Evolutionary conservation across 2,329 filamentous ascomycete species (phyloP).

Genomic region (Calonectria pseudoreteaudii): DNA sequence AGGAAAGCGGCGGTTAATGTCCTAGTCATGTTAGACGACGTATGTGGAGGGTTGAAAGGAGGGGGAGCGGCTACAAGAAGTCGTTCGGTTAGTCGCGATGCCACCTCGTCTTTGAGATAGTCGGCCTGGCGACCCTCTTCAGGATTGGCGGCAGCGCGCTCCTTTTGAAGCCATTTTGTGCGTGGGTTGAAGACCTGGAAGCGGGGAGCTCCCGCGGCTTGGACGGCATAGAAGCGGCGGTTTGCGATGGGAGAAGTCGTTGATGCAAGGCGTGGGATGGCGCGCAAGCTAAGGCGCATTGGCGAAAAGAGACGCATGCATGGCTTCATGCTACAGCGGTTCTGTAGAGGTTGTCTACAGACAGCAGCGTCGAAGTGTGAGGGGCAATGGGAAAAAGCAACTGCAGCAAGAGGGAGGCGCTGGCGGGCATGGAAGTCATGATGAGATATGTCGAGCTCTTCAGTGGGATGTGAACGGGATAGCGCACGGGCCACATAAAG

Average conservation of each 20-base stretch:
- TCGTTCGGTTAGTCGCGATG: conserved; percentile 84
- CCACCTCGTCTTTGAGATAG: conserved; percentile 94
- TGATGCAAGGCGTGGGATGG: conserved; percentile 32
- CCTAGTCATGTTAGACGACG: conserved; percentile 61
- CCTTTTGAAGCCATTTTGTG: conserved; percentile 91
- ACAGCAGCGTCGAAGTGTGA: conserved; percentile 3
- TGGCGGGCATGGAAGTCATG: conserved; percentile 39
- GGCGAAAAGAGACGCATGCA: conserved; percentile 40
- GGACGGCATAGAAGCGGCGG: conserved; percentile 78
- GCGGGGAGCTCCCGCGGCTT: conserved; percentile 79
- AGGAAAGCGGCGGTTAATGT: conserved; percentile 90
- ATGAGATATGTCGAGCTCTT: conserved; percentile 36
- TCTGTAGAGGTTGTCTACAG: conserved; percentile 29
- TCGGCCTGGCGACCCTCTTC: conserved; percentile 84
- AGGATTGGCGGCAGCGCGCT: conserved; percentile 79
- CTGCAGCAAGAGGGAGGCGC: conserved; percentile 17
- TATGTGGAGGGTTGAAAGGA: background rate
- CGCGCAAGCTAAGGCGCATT: conserved; percentile 42
- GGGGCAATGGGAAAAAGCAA: conserved; percentile 18
- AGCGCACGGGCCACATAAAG: conserved; percentile 35
- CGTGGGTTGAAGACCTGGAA: conserved; percentile 92
- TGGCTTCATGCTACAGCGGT: conserved; percentile 46
- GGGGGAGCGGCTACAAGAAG: conserved; percentile 70
- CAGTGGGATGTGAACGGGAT: conserved; percentile 25
- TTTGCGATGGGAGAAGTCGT: conserved; percentile 28